Evolutionary conservation across 108 stramenopile genomes (phyloP), one percentile per base, ranked within the genome.

Genomic region (Pseudonitzschia delicatissima): DNA sequence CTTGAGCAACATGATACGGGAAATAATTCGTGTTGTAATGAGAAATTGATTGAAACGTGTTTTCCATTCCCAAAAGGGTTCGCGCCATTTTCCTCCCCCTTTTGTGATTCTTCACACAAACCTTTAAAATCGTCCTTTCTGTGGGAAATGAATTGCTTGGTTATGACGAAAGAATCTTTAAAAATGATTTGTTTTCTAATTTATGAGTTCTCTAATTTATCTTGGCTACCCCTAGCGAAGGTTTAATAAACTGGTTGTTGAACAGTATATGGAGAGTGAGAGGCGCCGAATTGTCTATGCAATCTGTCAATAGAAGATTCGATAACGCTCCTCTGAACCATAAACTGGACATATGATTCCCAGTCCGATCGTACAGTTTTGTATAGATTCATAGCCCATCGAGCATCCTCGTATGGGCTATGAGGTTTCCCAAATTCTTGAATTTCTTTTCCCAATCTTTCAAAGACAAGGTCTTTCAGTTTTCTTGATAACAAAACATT

Each of bases 301-400:
- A 55, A 29, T 28, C 53, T 32, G n/a, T 29, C 53, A 33, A 55
- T 55, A 0, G 53, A 55, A 55, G 17, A 0, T 1, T 55, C 53
- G n/a, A 55, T 55, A 8, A 55, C 32, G 17, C 53, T 55, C 13
- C 53, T 55, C n/a, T 55, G 53, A 33, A 55, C 32, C 53, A 33
- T 33, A 33, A 11, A 55, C 26, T 33, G 53, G 11, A 55, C 68
- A 80, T 76, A 33, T 3, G 53, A 31, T 68, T 94, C 93, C 93
- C 93, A 94, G 58, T 87, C 77, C 20, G 9, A 60, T 8, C 86
- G 68, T 62, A 72, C 81, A 15, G 57, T 62, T 77, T 88, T 90
- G 79, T 90, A 94, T 59, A 94, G 63, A 31, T 88, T 78, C 77
- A 94, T 42, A 12, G 93, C 90, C 25, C 88, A 83, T 42, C 71